Evolutionary conservation across 1,284 basidiomycete genomes (phyloP), one percentile per base, ranked within the genome.

Genomic region (Sporisorium sorghi): DNA sequence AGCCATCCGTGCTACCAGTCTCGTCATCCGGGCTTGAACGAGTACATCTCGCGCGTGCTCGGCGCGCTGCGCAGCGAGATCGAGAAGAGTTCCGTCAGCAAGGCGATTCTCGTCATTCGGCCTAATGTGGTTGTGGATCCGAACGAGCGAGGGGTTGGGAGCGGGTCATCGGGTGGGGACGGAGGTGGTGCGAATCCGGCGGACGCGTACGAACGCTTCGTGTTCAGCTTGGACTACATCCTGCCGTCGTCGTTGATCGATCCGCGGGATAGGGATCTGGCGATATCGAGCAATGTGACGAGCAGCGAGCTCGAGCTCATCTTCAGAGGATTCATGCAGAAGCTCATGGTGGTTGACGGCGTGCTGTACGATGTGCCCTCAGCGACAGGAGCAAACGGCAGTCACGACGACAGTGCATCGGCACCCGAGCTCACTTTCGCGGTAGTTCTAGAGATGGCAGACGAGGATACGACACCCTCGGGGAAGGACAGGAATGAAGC

Each of bases 1-100:
- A 90, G 92, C 57, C 91, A 91, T 0, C 91, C 93, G 0, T 93
- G 96, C 21, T 97, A 91, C 82, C 93, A 97, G 85, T 93, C 92
- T 5, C 91, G 93, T 6, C 93, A 95, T 81, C 93, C 94, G 0
- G 89, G 89, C 28, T 87, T 98, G 50, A 92, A 92, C 77, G 90
- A 92, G 46, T 98, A 97, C 84, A 91, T 98, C 52, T 89, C 91
- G 10, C 90, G 91, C 12, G 91, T 92, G 0, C 87, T 93, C 54
- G 90, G 90, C 66, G 90, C 92, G 15, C 84, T 94, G 8, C 86
- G 87, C 7, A 90, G 91, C 61, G 93, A 97, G 83, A 86, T 97
- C 10, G 82, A 87, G 19, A 30, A 50, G 33, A 51, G 42, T 21
- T 42, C 56, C 26, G 24, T 67, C 21, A 48, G 42, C 52, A 50